A percentile compares a stretch with the other conserved stretches of the same genome.
Conservation (phyloP, 2,329 filamentous ascomycete genomes). For the Cercospora zeae-maydis region DNA sequence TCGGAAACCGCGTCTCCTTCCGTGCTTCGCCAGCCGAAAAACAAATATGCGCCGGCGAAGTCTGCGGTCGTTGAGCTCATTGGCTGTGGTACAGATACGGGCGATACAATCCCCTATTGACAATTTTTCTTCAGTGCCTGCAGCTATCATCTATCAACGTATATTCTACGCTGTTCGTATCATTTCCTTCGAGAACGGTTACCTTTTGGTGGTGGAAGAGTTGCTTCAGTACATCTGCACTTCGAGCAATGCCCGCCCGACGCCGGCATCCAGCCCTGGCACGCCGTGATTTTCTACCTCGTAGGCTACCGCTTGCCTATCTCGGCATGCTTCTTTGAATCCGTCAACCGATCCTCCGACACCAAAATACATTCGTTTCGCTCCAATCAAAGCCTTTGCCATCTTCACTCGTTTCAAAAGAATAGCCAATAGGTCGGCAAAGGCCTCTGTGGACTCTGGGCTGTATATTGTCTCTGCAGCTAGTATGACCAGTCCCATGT, state of each 20-base stretch:
- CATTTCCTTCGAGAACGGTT: too few relatives aligned
- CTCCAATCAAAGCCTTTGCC: constrained; percentile 64
- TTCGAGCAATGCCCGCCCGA: constrained; percentile 48
- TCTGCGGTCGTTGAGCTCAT: constrained; percentile 57
- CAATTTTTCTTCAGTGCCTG: neutral
- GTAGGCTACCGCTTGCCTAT: constrained; percentile 44
- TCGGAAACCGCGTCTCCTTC: constrained; percentile 39
- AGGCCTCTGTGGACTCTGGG: constrained; percentile 64
- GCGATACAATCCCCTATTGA: constrained; percentile 48
- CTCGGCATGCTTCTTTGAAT: constrained; percentile 52
- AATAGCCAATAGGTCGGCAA: constrained; percentile 62
- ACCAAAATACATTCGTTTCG: constrained; percentile 79
- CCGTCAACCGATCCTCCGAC: constrained; percentile 79
- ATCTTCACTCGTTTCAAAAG: constrained; percentile 53
- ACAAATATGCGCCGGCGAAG: constrained; percentile 52
- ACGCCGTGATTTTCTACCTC: constrained; percentile 49
- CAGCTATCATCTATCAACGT: constrained; percentile 11
- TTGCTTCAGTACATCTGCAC: constrained; percentile 43
- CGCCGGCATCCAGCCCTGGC: constrained; percentile 42
- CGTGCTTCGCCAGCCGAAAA: constrained; percentile 30
- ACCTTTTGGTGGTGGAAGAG: too few relatives aligned
- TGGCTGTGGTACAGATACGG: constrained; percentile 67
- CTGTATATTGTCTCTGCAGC: constrained; percentile 83
- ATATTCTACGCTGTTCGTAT: neutral
- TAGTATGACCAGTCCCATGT: constrained; percentile 54